phyloP scores from a whole-genome alignment of 495 filamentous ascomycete species.

The Halenospora varia region DNA sequence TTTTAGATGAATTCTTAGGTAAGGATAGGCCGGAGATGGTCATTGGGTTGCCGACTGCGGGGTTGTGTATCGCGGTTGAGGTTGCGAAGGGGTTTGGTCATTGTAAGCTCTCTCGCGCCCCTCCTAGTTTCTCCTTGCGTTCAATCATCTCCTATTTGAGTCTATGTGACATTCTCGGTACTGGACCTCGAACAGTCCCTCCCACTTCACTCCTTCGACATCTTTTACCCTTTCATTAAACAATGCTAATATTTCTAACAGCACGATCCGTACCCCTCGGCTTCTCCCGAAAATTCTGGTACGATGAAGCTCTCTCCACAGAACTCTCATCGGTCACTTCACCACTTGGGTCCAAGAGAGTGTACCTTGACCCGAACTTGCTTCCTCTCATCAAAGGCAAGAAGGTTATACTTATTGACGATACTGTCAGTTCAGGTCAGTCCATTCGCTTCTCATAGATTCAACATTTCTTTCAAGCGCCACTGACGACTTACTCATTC shows the following conservation, averaged over 20 bases:
- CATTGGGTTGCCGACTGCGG: constrained; percentile 21
- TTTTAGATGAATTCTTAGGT: neutral
- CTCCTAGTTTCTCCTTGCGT: too few species aligned
- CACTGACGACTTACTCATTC: too few species aligned
- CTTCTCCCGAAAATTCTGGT: constrained; percentile 25
- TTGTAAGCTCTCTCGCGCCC: constrained; percentile 12
- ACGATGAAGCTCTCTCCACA: constrained; percentile 13
- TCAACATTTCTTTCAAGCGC: too few species aligned
- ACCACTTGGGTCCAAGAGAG: constrained; percentile 7
- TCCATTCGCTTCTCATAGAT: neutral
- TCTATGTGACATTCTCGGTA: too few species aligned
- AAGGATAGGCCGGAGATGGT: constrained; percentile 14
- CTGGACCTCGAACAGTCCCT: neutral
- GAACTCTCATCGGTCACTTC: constrained; percentile 22
- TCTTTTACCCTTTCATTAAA: neutral
- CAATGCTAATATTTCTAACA: neutral
- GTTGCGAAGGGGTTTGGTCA: constrained; percentile 17
- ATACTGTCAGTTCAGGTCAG: constrained; percentile 18
- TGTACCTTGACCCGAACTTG: constrained; percentile 22
- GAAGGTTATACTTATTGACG: constrained; percentile 18
- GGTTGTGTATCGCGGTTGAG: constrained; percentile 9
- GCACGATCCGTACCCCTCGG: constrained; percentile 21
- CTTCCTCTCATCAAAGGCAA: constrained; percentile 14
- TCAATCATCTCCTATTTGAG: too few species aligned
- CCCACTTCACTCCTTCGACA: neutral